Evolutionary conservation across 306 rosid species (phyloP).

Genomic region (Cucurbita pepo): DNA sequence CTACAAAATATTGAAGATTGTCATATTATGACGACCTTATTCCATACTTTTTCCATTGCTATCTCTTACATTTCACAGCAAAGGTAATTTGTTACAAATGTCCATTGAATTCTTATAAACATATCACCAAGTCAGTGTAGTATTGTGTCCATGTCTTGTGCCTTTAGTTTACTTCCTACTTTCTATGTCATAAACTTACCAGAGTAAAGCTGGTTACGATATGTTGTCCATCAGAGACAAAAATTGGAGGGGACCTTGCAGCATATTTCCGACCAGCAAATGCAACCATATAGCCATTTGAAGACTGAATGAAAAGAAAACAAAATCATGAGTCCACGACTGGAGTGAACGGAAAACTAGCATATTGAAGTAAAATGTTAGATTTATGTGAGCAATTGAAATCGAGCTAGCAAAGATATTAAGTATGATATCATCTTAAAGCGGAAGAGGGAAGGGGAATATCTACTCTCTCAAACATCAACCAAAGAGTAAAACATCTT

Average conservation of each 20-base stretch:
- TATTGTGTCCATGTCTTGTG: background rate
- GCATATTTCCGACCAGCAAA: slow-evolving; percentile 82
- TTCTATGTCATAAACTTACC: slow-evolving; percentile 22
- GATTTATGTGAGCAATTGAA: background rate
- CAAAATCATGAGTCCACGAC: slow-evolving; percentile 3
- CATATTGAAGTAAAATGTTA: background rate
- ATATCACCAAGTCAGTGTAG: background rate
- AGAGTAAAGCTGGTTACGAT: slow-evolving; percentile 88
- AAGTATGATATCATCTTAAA: no score
- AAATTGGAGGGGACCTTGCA: slow-evolving; percentile 61
- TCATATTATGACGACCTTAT: background rate
- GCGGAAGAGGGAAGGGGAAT: no score
- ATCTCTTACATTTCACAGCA: background rate
- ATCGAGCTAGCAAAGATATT: background rate
- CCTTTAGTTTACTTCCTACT: background rate
- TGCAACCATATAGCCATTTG: slow-evolving; percentile 72
- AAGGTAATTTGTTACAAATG: background rate
- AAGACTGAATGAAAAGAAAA: slow-evolving; percentile 24
- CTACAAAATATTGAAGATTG: background rate
- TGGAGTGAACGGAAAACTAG: background rate
- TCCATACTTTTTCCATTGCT: background rate
- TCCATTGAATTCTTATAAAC: background rate
- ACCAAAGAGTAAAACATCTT: background rate
- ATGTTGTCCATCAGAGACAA: slow-evolving; percentile 43
- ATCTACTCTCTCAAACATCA: background rate